A percentile compares a stretch with the other conserved stretches of the same genome.
phyloP scores from a whole-genome alignment of 2,329 filamentous ascomycete species.

The Xenosphaeropsis pyriputrescens region DNA sequence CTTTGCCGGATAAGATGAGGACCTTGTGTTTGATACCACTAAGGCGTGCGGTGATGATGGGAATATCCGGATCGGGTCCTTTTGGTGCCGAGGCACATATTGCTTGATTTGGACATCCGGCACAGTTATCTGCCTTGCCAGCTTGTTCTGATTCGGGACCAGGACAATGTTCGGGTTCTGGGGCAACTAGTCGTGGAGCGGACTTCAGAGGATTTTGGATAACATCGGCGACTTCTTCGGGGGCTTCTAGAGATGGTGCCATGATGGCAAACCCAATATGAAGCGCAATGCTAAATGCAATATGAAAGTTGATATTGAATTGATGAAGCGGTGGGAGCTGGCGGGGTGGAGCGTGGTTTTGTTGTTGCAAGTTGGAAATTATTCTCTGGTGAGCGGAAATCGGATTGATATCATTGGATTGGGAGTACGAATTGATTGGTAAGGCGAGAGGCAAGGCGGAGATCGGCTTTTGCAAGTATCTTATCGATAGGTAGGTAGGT shows the following conservation, averaged over 20 bases:
- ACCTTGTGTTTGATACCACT: conserved; percentile 80
- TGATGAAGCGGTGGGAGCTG: no score
- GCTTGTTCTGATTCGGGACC: conserved; percentile 68
- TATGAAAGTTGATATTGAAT: no score
- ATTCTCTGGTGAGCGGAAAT: no score
- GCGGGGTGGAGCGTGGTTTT: no score
- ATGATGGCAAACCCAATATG: conserved; percentile 27
- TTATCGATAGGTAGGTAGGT: no score
- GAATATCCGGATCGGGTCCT: conserved; percentile 88
- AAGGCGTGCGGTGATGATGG: conserved; percentile 73
- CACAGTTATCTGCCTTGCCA: conserved; percentile 68
- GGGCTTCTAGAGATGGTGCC: conserved; percentile 70
- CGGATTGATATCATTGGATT: no score
- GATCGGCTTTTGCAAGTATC: no score
- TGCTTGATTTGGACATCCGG: conserved; percentile 85
- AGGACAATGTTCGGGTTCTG: conserved; percentile 93
- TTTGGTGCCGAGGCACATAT: conserved; percentile 93
- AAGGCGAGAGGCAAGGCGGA: no score
- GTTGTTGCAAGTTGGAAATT: no score
- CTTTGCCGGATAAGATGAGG: conserved; percentile 81
- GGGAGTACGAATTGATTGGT: no score
- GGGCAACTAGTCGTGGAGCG: conserved; percentile 76
- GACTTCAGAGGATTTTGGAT: conserved; percentile 63
- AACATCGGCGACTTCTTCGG: conserved; percentile 51
- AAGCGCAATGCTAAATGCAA: no score